Base-by-base conservation (phyloP, 2,329 filamentous ascomycete genomes). In the Rachicladosporium sp. region DNA sequence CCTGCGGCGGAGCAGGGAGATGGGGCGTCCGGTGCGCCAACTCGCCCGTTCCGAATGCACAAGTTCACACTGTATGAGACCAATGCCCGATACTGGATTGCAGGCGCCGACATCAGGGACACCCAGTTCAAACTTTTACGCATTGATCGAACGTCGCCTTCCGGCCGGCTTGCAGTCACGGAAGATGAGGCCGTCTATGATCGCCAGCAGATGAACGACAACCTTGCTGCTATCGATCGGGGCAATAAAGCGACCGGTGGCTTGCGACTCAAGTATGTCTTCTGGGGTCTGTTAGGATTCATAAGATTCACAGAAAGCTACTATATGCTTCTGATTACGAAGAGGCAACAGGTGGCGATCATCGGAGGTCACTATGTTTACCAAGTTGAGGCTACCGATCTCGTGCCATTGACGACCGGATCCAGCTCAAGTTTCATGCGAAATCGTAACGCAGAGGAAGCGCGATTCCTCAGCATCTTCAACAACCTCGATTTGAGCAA, bases 11-110 rank as follows among this genome's bases (percentile, higher is more conserved):
- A 27, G 23, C 23, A 27, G 23, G 23, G 23, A 27, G 23, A 27
- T 27, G 23, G 23, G 8, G 23, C 23, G 8, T 27, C 23, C 23
- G 23, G 23, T 27, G 23, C 38, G 5, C 19, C 38, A 3, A 13
- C 29, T 19, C 31, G 41, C 15, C 49, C 50, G 4, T 54, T 56
- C 45, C 49, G 57, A 10, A 94, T 98, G 86, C 87, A 95, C 67
- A 93, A 91, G 55, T 96, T 94, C 62, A 91, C 84, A n/a, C 67
- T 98, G 13, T 96, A 98, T 62, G 91, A 98, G 66, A 98, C 91
- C 3, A 83, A 85, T 9, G 86, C 80, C 40, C 76, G 86, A 38
- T 98, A 91, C 61, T 98, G 95, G 60, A 81, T 98, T 47, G 86
- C 96, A 11, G 91, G 91, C 10, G 82, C 84, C 37, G 91, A 98